Evolutionary conservation across 305 asterid genomes (phyloP).

Genomic region (Solanum aculeatissimum): DNA sequence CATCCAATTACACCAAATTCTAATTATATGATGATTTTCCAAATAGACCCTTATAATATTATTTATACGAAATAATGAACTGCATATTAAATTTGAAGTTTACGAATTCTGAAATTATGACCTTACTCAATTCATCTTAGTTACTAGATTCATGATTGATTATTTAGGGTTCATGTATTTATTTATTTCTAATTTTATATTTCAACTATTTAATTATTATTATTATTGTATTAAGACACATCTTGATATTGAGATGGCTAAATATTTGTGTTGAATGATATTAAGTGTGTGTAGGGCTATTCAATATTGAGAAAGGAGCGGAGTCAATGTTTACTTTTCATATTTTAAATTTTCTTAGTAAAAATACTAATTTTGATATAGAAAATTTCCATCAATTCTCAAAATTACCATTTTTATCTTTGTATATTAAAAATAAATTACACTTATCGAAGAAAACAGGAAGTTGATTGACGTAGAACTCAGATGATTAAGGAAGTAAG

Average conservation of each 20-base stretch:
- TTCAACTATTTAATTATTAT: background rate
- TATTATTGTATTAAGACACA: background rate
- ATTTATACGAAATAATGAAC: background rate
- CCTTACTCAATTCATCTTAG: background rate
- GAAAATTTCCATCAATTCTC: too few relatives aligned
- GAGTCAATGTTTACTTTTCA: too few relatives aligned
- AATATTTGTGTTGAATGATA: background rate
- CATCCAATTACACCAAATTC: too few relatives aligned
- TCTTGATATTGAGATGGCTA: background rate
- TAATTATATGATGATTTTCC: too few relatives aligned
- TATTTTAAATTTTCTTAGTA: background rate
- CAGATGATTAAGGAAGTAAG: background rate
- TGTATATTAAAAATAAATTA: too few relatives aligned
- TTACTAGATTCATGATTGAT: background rate
- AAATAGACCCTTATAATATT: background rate
- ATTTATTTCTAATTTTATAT: background rate
- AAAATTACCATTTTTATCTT: background rate
- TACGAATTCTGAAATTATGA: background rate
- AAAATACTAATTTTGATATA: background rate
- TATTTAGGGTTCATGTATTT: background rate
- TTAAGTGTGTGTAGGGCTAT: background rate
- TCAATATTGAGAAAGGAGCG: background rate
- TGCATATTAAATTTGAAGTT: rapidly evolving
- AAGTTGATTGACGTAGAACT: background rate
- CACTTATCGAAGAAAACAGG: background rate